Base-by-base conservation (phyloP, 2,329 filamentous ascomycete genomes). In the Fusarium agapanthi region DNA sequence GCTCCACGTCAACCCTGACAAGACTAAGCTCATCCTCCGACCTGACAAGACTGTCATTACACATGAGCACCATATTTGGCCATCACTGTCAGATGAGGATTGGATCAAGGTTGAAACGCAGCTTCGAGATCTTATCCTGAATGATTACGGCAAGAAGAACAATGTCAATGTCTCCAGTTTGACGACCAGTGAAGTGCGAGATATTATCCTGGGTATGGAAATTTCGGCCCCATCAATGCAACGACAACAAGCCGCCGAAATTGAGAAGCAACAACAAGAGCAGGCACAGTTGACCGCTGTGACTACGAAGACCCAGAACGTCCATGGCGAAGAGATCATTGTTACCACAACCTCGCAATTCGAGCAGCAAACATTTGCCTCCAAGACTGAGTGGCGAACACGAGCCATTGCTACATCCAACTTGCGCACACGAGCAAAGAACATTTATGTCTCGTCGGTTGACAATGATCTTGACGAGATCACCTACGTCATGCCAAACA, bases 61-160 rank as follows among this genome's bases (percentile, higher is more conserved):
- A 0, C 95, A 98, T 77, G 95, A 98, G 79, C 96, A 99, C 84
- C 96, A 99, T 81, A 99, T 99, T 80, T 99, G 96, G 96, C 96
- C 96, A 2, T 92, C 94, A 1, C 85, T 99, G 61, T 92, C 93
- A 0, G 96, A 99, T 73, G 96, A 99, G 77, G 95, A 97, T 72
- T 99, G 96, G 96, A 96, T 99, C 84, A 98, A 98, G 89, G 94
- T 99, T n/a, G 96, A 99, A 87, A 95, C 95, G 50, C 94, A 97
- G 80, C 86, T 99, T 45, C 92, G 96, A 81, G 96, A 99, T 86
- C 86, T 99, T 74, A 99, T 99, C 78, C 81, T 99, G 75, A 98
- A 98, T 76, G 96, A 99, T 81, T 99, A 99, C 80, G 96, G 96
- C 80, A 99, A 98, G 89, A 99, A 99, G 89, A 99, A 99, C 87